Conservation (phyloP, 2,329 filamentous ascomycete species). For the Alternaria solani region DNA sequence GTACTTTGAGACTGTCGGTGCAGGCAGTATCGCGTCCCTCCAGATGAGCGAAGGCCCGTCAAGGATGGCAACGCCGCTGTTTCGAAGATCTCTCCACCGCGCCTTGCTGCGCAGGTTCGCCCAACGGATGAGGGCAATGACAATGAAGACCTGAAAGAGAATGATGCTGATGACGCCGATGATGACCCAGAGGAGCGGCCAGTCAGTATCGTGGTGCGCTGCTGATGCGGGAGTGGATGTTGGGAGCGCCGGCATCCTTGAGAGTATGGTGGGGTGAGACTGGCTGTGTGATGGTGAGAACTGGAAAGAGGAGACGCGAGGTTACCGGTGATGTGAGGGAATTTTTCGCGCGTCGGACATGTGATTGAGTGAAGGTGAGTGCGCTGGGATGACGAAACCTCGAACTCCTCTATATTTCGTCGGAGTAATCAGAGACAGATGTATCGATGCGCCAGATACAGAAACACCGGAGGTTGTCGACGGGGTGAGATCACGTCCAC, state of each 20-base stretch:
- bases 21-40: constrained; percentile 18
- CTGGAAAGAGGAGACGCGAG: background rate
- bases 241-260: constrained; percentile 1
- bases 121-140: constrained; percentile 4
- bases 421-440: background rate
- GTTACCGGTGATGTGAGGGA: background rate
- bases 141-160: constrained; percentile 4
- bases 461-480: background rate
- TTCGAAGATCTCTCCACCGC: constrained; percentile 16
- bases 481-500: background rate
- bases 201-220: constrained; percentile 2
- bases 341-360: background rate
- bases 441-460: background rate
- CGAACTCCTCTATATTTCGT: background rate
- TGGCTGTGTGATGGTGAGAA: background rate
- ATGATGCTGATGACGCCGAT: constrained; percentile 10
- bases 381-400: background rate
- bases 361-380: background rate
- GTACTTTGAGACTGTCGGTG: constrained; percentile 11
- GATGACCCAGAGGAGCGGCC: constrained; percentile 10
- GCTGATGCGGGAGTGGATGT: background rate
- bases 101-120: constrained; percentile 18
- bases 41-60: constrained; percentile 20
- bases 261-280: background rate
- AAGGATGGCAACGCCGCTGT: constrained; percentile 24